Evolutionary conservation across 345 rosid genomes (phyloP), one percentile per base, ranked within the genome.

Genomic region (Bruguiera gymnorhiza): DNA sequence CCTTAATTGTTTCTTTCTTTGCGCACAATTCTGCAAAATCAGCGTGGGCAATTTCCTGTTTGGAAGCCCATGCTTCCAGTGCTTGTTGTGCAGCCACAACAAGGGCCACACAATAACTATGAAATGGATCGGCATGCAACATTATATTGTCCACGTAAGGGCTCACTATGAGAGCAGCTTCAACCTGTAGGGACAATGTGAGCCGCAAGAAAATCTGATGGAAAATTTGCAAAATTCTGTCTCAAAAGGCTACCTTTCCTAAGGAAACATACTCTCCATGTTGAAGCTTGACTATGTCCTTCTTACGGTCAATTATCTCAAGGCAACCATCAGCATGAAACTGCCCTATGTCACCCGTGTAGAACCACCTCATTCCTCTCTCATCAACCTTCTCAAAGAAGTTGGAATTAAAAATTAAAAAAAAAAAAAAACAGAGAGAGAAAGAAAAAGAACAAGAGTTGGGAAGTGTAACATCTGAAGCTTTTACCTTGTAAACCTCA

Each of bases 261-360:
- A 96, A 77, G 52, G 99, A 92, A 76, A 96, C 91, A 82, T 96
- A 96, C 78, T 96, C 99, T 30, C 99, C 99, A 16, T 92, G 98
- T 79, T 92, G 98, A 82, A 96, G 97, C 79, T 96, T 96, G 74
- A 96, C 93, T 16, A 96, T 96, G 77, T 96, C 99, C 73, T 96
- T 96, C 68, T 89, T 96, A 6, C 98, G 93, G 78, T 96, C 98
- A 78, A 90, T 81, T 65, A 96, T 96, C 90, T 96, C 97, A 48
- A 96, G 95, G 82, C 99, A 96, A 65, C 98, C 98, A 74, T 96
- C 99, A 20, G 89, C 62, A 53, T 96, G 99, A 76, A 96, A 82
- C 77, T 78, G 88, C 75, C 99, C 99, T 24, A 96, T 80, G 74
- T 96, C 99, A 48, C 98, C 99, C 4, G 98, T 87, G 75, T 90